Evolutionary conservation across 257 asterid species (phyloP).

Genomic region (Solanum peruvianum): DNA sequence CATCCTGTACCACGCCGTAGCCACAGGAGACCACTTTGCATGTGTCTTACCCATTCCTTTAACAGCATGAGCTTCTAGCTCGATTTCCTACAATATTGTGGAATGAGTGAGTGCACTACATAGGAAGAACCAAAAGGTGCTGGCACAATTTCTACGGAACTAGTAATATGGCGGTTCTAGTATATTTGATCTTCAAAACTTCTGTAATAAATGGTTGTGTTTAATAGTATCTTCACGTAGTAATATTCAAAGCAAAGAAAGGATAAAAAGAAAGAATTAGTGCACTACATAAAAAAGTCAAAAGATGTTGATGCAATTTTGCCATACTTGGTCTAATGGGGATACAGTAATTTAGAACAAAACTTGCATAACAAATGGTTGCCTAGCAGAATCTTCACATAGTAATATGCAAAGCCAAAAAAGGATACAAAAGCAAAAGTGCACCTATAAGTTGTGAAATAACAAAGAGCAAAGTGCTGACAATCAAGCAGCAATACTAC

Average conservation of each 20-base stretch:
- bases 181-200: background rate
- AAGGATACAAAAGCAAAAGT: background rate
- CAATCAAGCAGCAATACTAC: background rate
- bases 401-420: background rate
- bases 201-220: background rate
- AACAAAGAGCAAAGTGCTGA: background rate
- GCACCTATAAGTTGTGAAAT: background rate
- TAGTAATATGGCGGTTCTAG: background rate
- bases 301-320: background rate
- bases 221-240: background rate
- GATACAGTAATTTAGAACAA: background rate
- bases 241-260: background rate
- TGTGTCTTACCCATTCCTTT: conserved; percentile 93
- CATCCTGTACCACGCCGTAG: conserved; percentile 98
- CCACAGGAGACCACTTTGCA: conserved; percentile 99
- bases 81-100: conserved; percentile 54
- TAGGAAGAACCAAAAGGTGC: background rate
- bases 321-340: background rate
- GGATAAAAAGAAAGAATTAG: background rate
- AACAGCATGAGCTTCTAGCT: conserved; percentile 95
- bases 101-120: background rate
- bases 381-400: background rate
- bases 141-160: background rate
- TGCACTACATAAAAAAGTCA: background rate
- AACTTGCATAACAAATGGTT: background rate